Conservation (phyloP, 345 rosid species). For the rapeseed (Brassica napus) region DNA sequence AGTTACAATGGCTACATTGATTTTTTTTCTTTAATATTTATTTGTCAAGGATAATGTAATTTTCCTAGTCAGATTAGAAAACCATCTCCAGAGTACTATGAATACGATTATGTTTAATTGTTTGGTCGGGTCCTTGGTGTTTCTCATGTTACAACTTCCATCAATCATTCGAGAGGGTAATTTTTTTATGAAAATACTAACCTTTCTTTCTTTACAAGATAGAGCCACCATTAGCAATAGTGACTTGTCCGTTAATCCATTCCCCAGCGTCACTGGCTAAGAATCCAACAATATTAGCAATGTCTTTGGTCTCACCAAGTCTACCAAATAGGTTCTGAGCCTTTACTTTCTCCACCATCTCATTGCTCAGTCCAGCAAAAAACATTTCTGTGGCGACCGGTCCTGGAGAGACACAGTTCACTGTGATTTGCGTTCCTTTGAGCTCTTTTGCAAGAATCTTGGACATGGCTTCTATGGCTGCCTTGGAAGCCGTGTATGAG, state of each 20-base stretch:
- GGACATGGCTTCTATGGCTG: conserved; percentile 2
- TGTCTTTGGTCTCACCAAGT: conserved; percentile 3
- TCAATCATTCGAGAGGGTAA: not conserved
- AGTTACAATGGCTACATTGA: not conserved
- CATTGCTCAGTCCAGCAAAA: not conserved
- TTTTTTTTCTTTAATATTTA: no score
- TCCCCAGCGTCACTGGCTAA: not conserved
- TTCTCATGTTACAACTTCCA: not conserved
- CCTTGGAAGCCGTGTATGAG: conserved; percentile 11
- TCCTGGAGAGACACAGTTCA: not conserved
- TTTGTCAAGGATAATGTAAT: not conserved
- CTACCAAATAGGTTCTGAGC: not conserved
- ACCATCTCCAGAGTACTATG: not conserved
- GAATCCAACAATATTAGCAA: not conserved
- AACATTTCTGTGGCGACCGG: conserved; percentile 3
- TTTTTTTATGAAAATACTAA: not conserved
- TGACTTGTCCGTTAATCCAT: conserved; percentile 50
- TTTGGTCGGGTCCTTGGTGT: not conserved
- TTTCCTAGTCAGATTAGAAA: not conserved
- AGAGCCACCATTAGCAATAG: conserved; percentile 44
- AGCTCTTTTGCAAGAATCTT: conserved; percentile 3
- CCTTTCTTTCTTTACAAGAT: conserved; percentile 13
- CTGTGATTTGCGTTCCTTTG: not conserved
- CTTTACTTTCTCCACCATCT: not conserved
- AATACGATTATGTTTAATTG: not conserved